Evolutionary conservation across 208 protist genomes (phyloP), one percentile per base, ranked within the genome.

Genomic region (Trypanosoma brucei): DNA sequence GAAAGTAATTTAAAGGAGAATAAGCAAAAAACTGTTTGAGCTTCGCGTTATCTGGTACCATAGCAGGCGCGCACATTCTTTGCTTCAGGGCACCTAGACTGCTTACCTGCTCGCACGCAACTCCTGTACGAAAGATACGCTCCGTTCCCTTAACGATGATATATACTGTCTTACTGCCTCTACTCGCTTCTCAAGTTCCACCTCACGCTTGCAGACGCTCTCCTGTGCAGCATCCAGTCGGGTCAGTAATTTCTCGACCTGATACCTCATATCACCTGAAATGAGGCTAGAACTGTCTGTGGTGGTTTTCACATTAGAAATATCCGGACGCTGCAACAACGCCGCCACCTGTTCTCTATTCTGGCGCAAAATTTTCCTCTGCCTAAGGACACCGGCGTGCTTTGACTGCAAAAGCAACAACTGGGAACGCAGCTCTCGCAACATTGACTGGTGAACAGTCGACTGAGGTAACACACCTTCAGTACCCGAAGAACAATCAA

Each of bases 121-220:
- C 42, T 46, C 6, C 11, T 46, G 8, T 46, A 46, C 42, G 0
- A 11, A 11, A 46, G 11, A 11, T 11, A 46, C 42, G 11, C 11
- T 46, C 42, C 42, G 42, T 11, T 46, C 42, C 42, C 6, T 46
- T 44, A 71, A 52, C 1, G 81, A 68, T 22, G 22, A 22, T 22
- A 57, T 55, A 58, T 83, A 50, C 14, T 81, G 70, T 55, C 39
- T 35, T 31, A 79, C 55, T 3, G 67, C 70, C 4, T 83, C 75
- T 14, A 69, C 64, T 36, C 73, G 49, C 30, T 70, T 65, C 2
- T 62, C 14, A 45, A 74, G 61, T n/a, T 63, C 55, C 31, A 55
- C 34, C 34, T 44, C 58, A 54, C 65, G 65, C 37, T 54, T 37
- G 55, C 45, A 54, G 45, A 88, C 46, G 3, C 61, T 70, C n/a